Base-by-base conservation (phyloP, 371 early-diverging fungal species). In the Lichtheimia ornata region DNA sequence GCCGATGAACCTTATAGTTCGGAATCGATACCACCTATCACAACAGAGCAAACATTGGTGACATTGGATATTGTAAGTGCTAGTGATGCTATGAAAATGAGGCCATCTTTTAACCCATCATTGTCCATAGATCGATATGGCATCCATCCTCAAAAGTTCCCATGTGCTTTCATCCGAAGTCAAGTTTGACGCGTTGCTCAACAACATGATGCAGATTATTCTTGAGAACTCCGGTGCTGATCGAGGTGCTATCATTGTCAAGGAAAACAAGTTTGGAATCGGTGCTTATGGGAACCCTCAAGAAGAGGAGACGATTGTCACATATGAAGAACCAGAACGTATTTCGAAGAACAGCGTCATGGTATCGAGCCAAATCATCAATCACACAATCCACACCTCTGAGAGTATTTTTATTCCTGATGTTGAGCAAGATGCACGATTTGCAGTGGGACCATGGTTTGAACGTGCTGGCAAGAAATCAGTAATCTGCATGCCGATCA, bases 141-240 rank as follows among this genome's bases (percentile, higher is more conserved):
- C 76, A n/a, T 79, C 79, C 2, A 79, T 79, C 15, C 61, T 79
- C 17, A 79, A 79, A 62, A 76, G 76, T 28, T 71, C 74, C 0
- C 79, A 79, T 62, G 79, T 79, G 11, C 73, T 79, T 47, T 73
- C 76, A 12, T 73, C 74, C 9, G 79, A 76, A 67, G 76, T 79
- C 44, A 74, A 72, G 40, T 79, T 79, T 61, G 76, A 79, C 40
- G 64, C 66, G 20, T 40, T 79, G 2, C 44, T 79, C 35, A 66
- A 73, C 35, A 68, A 72, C 0, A 73, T 79, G 76, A 79, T 79
- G 72, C 56, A 60, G 15, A 79, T 79, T 20, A 79, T 75, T 15
- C 50, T 77, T 40, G 79, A 79, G 40, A 79, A 79, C 44, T 75
- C 73, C 5, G 76, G 74, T 49, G 79, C 79, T 3, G 75, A 79